Percentiles rank a stretch among this genome's conserved stretches.
Conservation (phyloP, 805 yeast species). For the Lachancea fermentati region DNA sequence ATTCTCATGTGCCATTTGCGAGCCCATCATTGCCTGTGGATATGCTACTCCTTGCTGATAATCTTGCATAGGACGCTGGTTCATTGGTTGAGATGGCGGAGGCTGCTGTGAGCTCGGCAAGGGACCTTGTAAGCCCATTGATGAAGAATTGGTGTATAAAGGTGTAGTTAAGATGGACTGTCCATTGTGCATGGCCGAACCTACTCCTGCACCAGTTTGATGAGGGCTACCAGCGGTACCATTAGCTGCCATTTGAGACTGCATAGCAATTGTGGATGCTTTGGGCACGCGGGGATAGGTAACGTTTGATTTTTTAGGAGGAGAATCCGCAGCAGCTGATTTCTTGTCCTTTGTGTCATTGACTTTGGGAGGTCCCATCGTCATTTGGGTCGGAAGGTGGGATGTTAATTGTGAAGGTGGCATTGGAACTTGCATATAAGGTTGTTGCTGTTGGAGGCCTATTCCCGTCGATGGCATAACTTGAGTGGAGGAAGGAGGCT, state of each 20-base stretch:
- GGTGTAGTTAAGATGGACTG: conserved; percentile 2
- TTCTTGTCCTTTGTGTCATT: conserved; percentile 1
- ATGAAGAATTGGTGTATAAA: conserved; percentile 1
- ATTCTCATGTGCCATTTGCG: conserved; percentile 1
- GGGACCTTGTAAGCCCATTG: neutral
- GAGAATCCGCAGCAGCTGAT: neutral
- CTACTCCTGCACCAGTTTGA: too few species aligned
- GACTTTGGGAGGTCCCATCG: conserved; percentile 6
- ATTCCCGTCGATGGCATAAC: conserved; percentile 1
- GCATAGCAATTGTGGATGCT: conserved; percentile 2
- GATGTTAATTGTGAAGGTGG: neutral
- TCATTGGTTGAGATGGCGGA: neutral
- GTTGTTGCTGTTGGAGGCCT: conserved; percentile 5
- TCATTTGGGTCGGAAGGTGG: conserved; percentile 1
- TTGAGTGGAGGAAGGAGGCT: conserved; percentile 7
- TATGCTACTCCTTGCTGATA: conserved; percentile 1
- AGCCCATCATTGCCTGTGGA: neutral
- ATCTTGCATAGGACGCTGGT: neutral
- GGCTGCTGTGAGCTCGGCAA: neutral
- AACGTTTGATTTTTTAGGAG: conserved; percentile 1
- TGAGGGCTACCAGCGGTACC: too few species aligned
- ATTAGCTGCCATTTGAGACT: neutral
- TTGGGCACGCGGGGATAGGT: neutral
- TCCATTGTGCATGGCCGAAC: too few species aligned
- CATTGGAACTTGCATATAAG: neutral